phyloP scores from a whole-genome alignment of 148 eudicot species.

The Spergularia marina region DNA sequence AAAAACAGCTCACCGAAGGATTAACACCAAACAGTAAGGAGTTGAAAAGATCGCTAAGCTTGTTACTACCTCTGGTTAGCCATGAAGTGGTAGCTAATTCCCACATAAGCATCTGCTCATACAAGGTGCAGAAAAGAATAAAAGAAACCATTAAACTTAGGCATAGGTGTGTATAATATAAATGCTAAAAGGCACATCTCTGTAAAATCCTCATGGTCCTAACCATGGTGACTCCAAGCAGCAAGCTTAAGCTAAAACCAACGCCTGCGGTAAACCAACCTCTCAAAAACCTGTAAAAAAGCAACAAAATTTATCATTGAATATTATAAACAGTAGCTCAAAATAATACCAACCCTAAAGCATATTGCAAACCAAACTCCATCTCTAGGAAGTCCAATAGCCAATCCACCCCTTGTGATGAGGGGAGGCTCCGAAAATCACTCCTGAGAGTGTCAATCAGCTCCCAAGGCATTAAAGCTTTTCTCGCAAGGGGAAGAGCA shows the following conservation, averaged over 20 bases:
- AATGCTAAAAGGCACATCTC: not conserved
- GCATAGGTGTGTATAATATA: not conserved
- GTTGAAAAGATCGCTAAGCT: slow-evolving; percentile 43
- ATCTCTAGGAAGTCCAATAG: not conserved
- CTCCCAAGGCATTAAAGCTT: not conserved
- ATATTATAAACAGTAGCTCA: not conserved
- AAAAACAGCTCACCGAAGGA: slow-evolving; percentile 54
- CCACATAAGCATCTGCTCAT: slow-evolving; percentile 57
- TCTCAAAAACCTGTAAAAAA: slow-evolving; percentile 51
- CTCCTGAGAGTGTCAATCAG: too few relatives aligned
- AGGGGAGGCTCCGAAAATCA: not conserved
- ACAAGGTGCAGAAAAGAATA: slow-evolving; percentile 8
- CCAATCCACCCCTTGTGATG: not conserved
- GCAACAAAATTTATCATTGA: slow-evolving; percentile 5
- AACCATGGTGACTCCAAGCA: slow-evolving; percentile 69
- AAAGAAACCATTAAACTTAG: not conserved
- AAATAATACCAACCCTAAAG: not conserved
- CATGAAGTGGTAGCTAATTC: slow-evolving; percentile 46
- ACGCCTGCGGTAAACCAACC: slow-evolving; percentile 75
- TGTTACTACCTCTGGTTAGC: slow-evolving; percentile 35
- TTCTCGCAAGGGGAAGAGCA: too few relatives aligned
- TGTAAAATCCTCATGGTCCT: slow-evolving; percentile 17
- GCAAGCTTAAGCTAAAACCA: slow-evolving; percentile 65
- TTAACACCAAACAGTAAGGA: slow-evolving; percentile 50
- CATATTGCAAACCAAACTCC: not conserved